These are phyloP conservation scores for Hygrocybe coccinea DNA, from an alignment of 768 basidiomycete species.

Conservation along the genomic window DNA sequence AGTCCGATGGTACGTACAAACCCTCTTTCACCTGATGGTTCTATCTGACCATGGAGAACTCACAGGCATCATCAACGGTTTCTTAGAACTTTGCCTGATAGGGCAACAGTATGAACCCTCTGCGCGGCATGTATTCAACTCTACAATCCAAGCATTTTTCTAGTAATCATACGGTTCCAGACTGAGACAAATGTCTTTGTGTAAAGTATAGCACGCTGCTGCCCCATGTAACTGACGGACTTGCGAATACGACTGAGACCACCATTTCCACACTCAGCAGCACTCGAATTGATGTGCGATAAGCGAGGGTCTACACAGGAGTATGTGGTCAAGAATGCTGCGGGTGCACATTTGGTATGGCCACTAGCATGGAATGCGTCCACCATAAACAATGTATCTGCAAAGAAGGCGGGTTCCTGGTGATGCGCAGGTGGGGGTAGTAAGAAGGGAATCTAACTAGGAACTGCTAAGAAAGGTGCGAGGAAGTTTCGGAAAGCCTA, in stretches of 20 bases:
- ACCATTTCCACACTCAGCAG: conserved; percentile 31
- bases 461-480: too few species aligned
- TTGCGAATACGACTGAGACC: conserved; percentile 25
- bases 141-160: background rate
- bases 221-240: conserved; percentile 27
- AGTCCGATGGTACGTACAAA: too few species aligned
- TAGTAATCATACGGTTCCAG: background rate
- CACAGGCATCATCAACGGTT: too few species aligned
- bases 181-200: conserved; percentile 21
- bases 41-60: too few species aligned
- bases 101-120: too few species aligned
- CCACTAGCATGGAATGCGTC: conserved; percentile 28
- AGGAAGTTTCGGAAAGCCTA: too few species aligned
- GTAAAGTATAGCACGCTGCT: conserved; percentile 24
- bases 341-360: conserved; percentile 26
- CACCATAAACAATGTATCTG: conserved; percentile 26
- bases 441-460: too few species aligned
- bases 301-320: conserved; percentile 21
- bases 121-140: too few species aligned
- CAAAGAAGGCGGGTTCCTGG: conserved; percentile 27
- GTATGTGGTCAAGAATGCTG: conserved; percentile 25
- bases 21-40: too few species aligned
- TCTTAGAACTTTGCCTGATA: too few species aligned
- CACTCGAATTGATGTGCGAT: conserved; percentile 26
- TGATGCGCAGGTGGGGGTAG: too few species aligned